These are phyloP conservation scores for Solanum okadae DNA, from an alignment of 257 asterid genomes.

Conservation along the genomic window DNA sequence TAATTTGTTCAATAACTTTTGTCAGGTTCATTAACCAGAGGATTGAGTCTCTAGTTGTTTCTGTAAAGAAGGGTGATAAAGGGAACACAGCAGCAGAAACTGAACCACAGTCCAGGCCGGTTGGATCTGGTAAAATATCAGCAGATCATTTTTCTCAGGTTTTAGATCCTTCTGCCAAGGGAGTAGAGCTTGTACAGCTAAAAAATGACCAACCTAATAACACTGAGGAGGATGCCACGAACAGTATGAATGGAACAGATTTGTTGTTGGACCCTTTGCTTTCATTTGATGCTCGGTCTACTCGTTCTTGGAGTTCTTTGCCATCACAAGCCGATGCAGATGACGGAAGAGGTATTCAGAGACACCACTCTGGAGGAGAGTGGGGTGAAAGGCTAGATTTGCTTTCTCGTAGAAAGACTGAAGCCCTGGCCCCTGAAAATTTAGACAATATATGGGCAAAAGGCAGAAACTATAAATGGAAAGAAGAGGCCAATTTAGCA, in stretches of 20 bases:
- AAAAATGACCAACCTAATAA: conserved; percentile 48
- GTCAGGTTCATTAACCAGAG: conserved; percentile 87
- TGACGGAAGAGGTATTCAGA: conserved; percentile 44
- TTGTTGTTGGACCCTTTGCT: conserved; percentile 78
- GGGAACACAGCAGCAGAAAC: conserved; percentile 29
- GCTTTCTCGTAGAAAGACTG: conserved; percentile 69
- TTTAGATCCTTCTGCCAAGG: conserved; percentile 68
- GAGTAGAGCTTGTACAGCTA: conserved; percentile 84
- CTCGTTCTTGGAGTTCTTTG: conserved; percentile 64
- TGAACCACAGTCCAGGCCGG: conserved; percentile 29
- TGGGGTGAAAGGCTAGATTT: conserved; percentile 74
- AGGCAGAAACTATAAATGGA: conserved; percentile 69
- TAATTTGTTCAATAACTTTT: conserved; percentile 21
- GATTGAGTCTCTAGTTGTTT: conserved; percentile 62
- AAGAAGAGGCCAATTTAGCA: conserved; percentile 27
- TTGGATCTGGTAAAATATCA: conserved; percentile 28
- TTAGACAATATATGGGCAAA: conserved; percentile 92
- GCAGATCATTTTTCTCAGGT: conserved; percentile 43
- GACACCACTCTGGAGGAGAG: conserved; percentile 58
- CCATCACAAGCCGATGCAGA: conserved; percentile 29
- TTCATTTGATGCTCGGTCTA: conserved; percentile 55
- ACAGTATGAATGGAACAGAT: conserved; percentile 18
- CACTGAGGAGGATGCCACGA: conserved; percentile 20
- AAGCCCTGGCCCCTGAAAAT: conserved; percentile 82
- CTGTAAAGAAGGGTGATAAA: conserved; percentile 49